A percentile compares a stretch with the other conserved stretches of the same genome.
These are phyloP conservation scores for Biscogniauxia mediterranea DNA, from an alignment of 2,329 filamentous ascomycete genomes.

Conservation along the genomic window DNA sequence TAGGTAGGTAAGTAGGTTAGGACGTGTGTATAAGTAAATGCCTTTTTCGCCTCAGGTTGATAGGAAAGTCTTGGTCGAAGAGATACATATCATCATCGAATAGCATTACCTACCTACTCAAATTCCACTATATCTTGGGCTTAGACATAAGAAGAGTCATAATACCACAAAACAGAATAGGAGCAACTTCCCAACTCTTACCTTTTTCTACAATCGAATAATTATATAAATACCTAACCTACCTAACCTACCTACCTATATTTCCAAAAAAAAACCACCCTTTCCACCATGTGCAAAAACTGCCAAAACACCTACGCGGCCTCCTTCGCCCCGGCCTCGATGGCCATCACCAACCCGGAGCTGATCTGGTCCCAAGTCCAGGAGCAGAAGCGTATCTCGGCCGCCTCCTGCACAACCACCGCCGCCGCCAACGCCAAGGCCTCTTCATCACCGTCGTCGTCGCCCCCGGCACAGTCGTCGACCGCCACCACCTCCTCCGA, in stretches of 20 bases:
- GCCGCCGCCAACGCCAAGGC: neutral
- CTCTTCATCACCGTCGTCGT: neutral
- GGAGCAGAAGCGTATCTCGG: constrained; percentile 19
- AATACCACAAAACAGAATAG: neutral
- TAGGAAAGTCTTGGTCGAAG: neutral
- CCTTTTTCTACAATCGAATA: too few species aligned
- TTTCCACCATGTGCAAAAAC: constrained; percentile 14
- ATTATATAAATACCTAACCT: too few species aligned
- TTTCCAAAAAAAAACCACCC: neutral
- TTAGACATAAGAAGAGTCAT: too few species aligned
- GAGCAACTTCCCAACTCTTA: neutral
- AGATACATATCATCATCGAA: neutral
- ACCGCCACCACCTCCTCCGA: constrained; percentile 16
- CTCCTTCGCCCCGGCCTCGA: constrained; percentile 16
- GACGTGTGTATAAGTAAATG: neutral
- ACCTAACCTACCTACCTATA: too few species aligned
- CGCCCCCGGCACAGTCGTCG: constrained; percentile 3
- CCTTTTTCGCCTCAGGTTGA: neutral
- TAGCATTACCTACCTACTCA: neutral
- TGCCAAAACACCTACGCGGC: constrained; percentile 12
- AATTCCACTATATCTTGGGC: too few species aligned
- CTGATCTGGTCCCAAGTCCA: constrained; percentile 23
- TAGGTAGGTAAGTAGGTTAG: too few species aligned
- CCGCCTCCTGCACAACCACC: neutral
- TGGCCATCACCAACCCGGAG: constrained; percentile 24